Conservation (phyloP, 2,329 filamentous ascomycete genomes). For the Cadophora luteo-olivacea region DNA sequence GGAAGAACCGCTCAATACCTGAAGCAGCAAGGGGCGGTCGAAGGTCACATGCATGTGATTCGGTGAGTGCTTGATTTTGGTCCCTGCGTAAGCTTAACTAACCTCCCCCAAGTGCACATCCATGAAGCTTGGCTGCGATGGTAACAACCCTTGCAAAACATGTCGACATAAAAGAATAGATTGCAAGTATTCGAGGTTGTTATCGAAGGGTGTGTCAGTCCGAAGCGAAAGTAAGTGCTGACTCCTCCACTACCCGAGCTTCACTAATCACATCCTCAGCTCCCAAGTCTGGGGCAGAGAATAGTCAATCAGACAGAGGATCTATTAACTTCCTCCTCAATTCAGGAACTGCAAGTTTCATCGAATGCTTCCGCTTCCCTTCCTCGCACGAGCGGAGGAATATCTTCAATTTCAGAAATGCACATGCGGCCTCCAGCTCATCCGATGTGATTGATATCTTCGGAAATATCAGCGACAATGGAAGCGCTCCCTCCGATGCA, state of each 20-base stretch:
- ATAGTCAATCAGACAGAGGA: slow-evolving; percentile 49
- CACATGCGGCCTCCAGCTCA: slow-evolving; percentile 36
- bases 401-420: slow-evolving; percentile 47
- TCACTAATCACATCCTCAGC: slow-evolving; percentile 1
- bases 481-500: slow-evolving; percentile 30
- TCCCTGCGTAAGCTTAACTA: slow-evolving; percentile 15
- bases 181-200: slow-evolving; percentile 42
- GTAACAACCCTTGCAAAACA: slow-evolving; percentile 50
- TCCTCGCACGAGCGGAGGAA: slow-evolving; percentile 48
- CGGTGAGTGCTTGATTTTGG: slow-evolving; percentile 43
- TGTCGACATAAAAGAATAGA: slow-evolving; percentile 51
- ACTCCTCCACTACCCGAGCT: background rate
- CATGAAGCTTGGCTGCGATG: slow-evolving; percentile 55
- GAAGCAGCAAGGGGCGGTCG: slow-evolving; percentile 53
- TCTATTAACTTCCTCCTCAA: slow-evolving; percentile 55
- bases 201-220: slow-evolving; percentile 27
- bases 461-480: slow-evolving; percentile 29
- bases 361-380: slow-evolving; percentile 51
- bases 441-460: slow-evolving; percentile 31
- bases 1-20: slow-evolving; percentile 51
- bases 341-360: slow-evolving; percentile 53
- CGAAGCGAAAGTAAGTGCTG: slow-evolving; percentile 28
- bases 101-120: slow-evolving; percentile 48
- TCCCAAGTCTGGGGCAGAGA: slow-evolving; percentile 34
- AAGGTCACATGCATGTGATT: slow-evolving; percentile 54